These are phyloP conservation scores for Calonectria leucothoes DNA, from an alignment of 2,329 filamentous ascomycete species.

Conservation along the genomic window DNA sequence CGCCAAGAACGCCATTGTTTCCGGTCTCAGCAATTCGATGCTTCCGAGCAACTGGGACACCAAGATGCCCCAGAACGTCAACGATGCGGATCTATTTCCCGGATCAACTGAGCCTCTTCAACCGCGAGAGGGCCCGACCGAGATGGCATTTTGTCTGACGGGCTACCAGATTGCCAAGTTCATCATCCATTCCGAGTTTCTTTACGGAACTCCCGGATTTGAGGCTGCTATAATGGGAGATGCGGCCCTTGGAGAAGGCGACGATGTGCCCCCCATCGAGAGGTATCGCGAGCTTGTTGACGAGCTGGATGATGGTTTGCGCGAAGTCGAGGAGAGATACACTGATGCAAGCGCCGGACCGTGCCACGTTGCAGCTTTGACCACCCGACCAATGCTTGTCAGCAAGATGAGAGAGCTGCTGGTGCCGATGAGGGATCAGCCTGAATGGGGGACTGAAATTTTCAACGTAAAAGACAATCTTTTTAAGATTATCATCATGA, in stretches of 20 bases:
- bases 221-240: conserved; percentile 62
- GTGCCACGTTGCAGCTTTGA: conserved; percentile 62
- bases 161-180: conserved; percentile 63
- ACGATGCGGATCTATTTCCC: conserved; percentile 69
- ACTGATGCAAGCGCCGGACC: conserved; percentile 64
- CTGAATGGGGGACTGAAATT: conserved; percentile 63
- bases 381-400: conserved; percentile 59
- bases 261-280: conserved; percentile 49
- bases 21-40: conserved; percentile 65
- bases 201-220: conserved; percentile 57
- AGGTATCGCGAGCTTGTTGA: conserved; percentile 56
- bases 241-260: conserved; percentile 43
- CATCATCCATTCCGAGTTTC: conserved; percentile 56
- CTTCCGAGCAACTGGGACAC: conserved; percentile 67
- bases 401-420: conserved; percentile 62
- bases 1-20: conserved; percentile 66
- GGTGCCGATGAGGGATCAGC: conserved; percentile 57
- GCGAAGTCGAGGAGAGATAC: conserved; percentile 60
- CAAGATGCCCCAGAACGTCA: conserved; percentile 66
- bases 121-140: conserved; percentile 67
- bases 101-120: conserved; percentile 62
- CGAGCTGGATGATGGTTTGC: conserved; percentile 55
- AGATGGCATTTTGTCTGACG: conserved; percentile 69
- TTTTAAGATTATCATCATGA: conserved; percentile 64
- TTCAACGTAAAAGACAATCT: conserved; percentile 63